Evolutionary conservation across 2,329 filamentous ascomycete genomes (phyloP), one percentile per base, ranked within the genome.

Genomic region (Talaromyces islandicus): DNA sequence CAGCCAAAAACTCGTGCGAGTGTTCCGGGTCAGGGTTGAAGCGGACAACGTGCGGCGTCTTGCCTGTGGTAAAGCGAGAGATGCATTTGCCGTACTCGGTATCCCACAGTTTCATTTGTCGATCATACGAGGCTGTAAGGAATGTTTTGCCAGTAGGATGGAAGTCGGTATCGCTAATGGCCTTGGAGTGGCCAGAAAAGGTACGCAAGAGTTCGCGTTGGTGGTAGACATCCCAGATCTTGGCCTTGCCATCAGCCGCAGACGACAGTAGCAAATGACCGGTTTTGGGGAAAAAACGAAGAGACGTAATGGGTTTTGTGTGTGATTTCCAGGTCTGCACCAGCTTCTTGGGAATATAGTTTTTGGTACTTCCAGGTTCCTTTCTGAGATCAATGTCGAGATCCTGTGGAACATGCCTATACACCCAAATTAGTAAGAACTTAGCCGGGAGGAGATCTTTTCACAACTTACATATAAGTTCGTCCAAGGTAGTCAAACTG

Each of bases 61-160:
- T 96, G 70, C 93, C 93, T 0, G 91, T 96, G 19, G 88, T 91
- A 80, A 96, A 99, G 60, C 91, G 91, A 69, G 86, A 88, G 65
- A 96, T 79, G 71, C 93, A 97, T 67, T 88, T 83, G 52, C 94
- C 94, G 24, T 91, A 97, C 75, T 99, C 94, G 0, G 93, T 97
- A 69, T 99, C 94, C 94, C 94, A 99, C 30, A 99, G 83, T 77
- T 97, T 97, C 80, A 97, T 97, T 79, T 91, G 89, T 58, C 93
- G 89, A 74, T 99, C 94, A 74, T 95, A 99, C 17, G 91, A 94
- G 1, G 90, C 89, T 2, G 92, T 92, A 27, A 99, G 78, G 80
- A 99, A 99, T 58, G 89, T 89, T 11, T 85, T 89, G 57, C 94
- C 94, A 32, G 86, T 83, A 3, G 82, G 82, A 69, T 92, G 92